phyloP scores from a whole-genome alignment of 768 basidiomycete species.

The Mycena kentingensis region DNA sequence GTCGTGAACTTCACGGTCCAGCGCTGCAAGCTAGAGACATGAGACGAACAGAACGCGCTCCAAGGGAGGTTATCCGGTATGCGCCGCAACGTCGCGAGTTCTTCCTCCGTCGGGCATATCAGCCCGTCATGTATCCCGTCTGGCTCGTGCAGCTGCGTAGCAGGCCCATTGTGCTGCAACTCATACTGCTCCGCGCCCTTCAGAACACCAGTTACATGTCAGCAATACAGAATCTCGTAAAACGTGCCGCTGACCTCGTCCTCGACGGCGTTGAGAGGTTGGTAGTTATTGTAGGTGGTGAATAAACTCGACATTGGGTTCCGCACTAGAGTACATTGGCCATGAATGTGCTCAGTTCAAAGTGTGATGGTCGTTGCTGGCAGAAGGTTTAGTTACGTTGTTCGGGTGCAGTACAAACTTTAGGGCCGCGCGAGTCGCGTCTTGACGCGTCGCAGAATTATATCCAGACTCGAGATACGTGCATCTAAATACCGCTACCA shows the following conservation, averaged over 20 bases:
- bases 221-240: neutral
- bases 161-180: neutral
- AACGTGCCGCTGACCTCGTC: neutral
- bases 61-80: slow-evolving; percentile 45
- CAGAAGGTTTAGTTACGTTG: too few species aligned
- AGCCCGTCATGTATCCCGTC: slow-evolving; percentile 46
- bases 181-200: neutral
- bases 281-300: neutral
- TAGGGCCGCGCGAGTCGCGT: too few species aligned
- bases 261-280: neutral
- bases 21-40: neutral
- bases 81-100: slow-evolving; percentile 42
- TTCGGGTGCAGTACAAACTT: too few species aligned
- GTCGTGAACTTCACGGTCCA: neutral
- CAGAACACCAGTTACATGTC: neutral
- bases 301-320: neutral
- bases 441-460: too few species aligned
- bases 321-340: too few species aligned
- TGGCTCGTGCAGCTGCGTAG: slow-evolving; percentile 21
- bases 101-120: slow-evolving; percentile 49
- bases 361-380: too few species aligned
- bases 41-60: slow-evolving; percentile 30
- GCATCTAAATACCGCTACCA: slow-evolving; percentile 34
- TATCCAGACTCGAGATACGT: too few species aligned
- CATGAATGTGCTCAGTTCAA: too few species aligned